A percentile compares a stretch with the other conserved stretches of the same genome.
These are phyloP conservation scores for Aspergillus tamarii DNA, from an alignment of 2,329 filamentous ascomycete species.

Conservation along the genomic window DNA sequence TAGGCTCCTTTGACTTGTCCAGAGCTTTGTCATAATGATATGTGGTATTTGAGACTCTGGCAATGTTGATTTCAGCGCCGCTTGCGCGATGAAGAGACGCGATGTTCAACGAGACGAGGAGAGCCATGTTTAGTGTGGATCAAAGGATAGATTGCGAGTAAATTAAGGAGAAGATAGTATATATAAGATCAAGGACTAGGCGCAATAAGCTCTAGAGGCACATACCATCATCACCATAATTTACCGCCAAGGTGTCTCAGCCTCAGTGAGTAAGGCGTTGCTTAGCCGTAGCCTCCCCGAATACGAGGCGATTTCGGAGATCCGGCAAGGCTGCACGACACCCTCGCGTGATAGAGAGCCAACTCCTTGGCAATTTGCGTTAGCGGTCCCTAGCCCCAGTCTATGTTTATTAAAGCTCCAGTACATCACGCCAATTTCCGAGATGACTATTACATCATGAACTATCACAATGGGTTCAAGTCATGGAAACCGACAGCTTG, in stretches of 20 bases:
- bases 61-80: neutral
- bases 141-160: neutral
- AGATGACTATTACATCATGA: neutral
- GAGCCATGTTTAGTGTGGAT: neutral
- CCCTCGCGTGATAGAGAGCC: neutral
- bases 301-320: neutral
- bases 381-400: neutral
- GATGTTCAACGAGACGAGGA: neutral
- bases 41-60: neutral
- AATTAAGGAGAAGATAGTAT: neutral
- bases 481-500: neutral
- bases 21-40: neutral
- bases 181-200: neutral
- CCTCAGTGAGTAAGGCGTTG: neutral
- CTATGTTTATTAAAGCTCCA: neutral
- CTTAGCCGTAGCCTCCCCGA: neutral
- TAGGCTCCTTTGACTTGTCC: neutral
- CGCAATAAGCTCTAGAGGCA: neutral
- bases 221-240: neutral
- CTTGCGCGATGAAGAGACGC: neutral
- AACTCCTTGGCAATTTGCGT: neutral
- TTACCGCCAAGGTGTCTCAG: neutral
- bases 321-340: neutral
- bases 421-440: neutral
- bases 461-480: neutral